Evolutionary conservation across 2,329 filamentous ascomycete genomes (phyloP).

Genomic region (Davidsoniella australis): DNA sequence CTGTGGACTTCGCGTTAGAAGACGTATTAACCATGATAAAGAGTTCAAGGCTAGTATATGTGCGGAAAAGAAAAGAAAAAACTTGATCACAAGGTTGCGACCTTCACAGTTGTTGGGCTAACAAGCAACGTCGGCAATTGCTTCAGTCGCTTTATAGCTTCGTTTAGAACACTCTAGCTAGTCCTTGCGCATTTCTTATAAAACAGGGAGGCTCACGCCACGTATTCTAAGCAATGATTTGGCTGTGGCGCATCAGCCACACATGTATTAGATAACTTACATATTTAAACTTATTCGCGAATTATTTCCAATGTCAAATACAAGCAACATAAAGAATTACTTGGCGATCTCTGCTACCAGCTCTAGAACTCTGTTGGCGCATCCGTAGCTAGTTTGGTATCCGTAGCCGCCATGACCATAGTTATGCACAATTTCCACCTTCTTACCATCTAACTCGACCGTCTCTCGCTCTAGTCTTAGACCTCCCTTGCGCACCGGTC

Average conservation of each 20-base stretch:
- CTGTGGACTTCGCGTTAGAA: background rate
- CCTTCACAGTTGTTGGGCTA: too few relatives aligned
- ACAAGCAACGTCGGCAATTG: too few relatives aligned
- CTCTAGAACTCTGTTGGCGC: slow-evolving; percentile 46
- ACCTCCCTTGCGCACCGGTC: slow-evolving; percentile 57
- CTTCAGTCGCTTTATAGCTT: too few relatives aligned
- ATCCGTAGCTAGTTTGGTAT: slow-evolving; percentile 54
- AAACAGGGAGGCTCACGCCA: background rate
- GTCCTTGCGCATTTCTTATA: too few relatives aligned
- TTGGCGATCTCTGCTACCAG: slow-evolving; percentile 44
- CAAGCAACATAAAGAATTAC: too few relatives aligned
- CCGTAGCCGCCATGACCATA: slow-evolving; percentile 71
- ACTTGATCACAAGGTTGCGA: too few relatives aligned
- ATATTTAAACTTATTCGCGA: too few relatives aligned
- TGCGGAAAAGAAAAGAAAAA: background rate
- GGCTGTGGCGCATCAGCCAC: too few relatives aligned
- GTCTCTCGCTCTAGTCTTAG: slow-evolving; percentile 51
- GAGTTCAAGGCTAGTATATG: background rate
- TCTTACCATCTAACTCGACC: slow-evolving; percentile 35
- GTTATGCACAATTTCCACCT: slow-evolving; percentile 62
- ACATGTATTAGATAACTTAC: background rate
- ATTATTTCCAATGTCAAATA: background rate
- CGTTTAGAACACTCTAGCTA: too few relatives aligned
- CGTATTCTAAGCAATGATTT: background rate
- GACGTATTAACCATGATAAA: background rate